These are phyloP conservation scores for Solanum sparsipilum DNA, from an alignment of 257 asterid genomes.

Conservation along the genomic window DNA sequence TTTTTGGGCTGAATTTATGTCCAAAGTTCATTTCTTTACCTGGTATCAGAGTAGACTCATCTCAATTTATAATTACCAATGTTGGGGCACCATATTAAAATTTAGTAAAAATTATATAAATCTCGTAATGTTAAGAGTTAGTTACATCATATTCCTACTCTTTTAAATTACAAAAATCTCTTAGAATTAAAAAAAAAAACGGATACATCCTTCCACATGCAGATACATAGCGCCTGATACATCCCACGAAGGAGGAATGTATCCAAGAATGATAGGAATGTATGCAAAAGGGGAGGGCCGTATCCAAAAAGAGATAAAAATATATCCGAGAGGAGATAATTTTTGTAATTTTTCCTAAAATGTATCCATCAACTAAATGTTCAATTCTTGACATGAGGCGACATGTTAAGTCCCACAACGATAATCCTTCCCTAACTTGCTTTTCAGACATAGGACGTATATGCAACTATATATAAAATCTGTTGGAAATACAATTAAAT, in stretches of 20 bases:
- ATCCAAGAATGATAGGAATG: neutral
- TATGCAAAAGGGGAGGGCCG: too few relatives aligned
- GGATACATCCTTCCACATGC: neutral
- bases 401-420: neutral
- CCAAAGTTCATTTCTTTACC: neutral
- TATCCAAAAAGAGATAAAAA: neutral
- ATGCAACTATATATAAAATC: too few relatives aligned
- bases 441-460: neutral
- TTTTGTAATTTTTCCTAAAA: too few relatives aligned
- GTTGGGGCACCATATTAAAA: too few relatives aligned
- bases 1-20: too few relatives aligned
- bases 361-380: neutral
- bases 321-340: too few relatives aligned
- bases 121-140: neutral
- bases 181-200: too few relatives aligned
- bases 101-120: neutral
- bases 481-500: too few relatives aligned
- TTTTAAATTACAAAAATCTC: too few relatives aligned
- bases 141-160: neutral
- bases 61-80: neutral
- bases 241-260: too few relatives aligned
- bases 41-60: too few relatives aligned
- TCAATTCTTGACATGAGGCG: neutral
- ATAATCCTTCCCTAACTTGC: neutral
- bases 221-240: neutral